Base-by-base conservation (phyloP, 371 early-diverging fungal genomes). In the Mortierella sp. region DNA sequence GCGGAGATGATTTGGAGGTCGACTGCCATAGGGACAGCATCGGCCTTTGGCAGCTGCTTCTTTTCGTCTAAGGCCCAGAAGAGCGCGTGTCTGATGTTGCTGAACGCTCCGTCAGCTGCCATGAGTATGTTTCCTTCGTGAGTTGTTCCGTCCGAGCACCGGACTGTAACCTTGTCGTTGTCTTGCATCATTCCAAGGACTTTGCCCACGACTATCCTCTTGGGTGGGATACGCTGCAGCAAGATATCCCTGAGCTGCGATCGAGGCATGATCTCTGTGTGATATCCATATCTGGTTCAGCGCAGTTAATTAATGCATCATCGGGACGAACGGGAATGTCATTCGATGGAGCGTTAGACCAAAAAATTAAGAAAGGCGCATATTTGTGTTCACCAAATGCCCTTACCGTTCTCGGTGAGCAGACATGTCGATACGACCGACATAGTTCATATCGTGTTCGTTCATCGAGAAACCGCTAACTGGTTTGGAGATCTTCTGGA, bases 391-490 rank as follows among this genome's bases (percentile, higher is more conserved):
- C n/a, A n/a, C n/a, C n/a, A n/a, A 27, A 17, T 27, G 11, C 12
- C 5, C 53, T 53, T 50, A 57, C 76, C 76, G 64, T 44, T 76
- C 76, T 23, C 64, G 64, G 37, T 64, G 50, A 12, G 61, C 48
- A 2, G 76, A 48, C 48, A 64, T 31, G 53, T 76, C 76, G 43
- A 76, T 69, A 32, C 76, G 69, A 21, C 76, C 76, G 27, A 76
- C 46, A 24, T 52, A 76, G 43, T 50, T 76, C 76, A 76, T 69
- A 30, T 76, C 70, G 31, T 76, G 70, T 19, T 68, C 76, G 27
- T 69, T 76, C 76, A 76, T 69, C 51, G 76, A 69, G 41, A 60
- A 47, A 4, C 76, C 76, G 27, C 76, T 76, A 17, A 69, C 60
- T n/a, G 76, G 76, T 30, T 76, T 76, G 30, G 76, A 64, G 1